A percentile compares a stretch with the other conserved stretches of the same genome.
Conservation (phyloP, 768 basidiomycete genomes). For the Tulasnella sp. region DNA sequence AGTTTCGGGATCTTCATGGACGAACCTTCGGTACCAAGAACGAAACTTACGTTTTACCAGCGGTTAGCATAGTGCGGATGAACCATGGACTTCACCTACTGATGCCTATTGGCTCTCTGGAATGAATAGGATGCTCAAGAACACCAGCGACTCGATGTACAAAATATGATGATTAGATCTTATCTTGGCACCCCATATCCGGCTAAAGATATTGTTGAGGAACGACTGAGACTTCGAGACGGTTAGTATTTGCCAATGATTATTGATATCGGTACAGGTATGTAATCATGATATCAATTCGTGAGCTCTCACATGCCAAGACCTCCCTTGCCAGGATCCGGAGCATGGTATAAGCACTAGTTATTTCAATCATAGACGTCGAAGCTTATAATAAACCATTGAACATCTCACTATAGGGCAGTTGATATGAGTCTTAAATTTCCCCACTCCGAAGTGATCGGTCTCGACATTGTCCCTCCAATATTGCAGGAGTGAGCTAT, state of each 20-base stretch:
- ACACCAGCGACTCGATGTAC: constrained; percentile 11
- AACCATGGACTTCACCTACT: too few relatives aligned
- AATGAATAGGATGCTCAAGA: constrained; percentile 10
- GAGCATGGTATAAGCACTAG: too few relatives aligned
- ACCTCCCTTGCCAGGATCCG: too few relatives aligned
- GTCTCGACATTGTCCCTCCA: constrained; percentile 9
- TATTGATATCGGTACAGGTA: constrained; percentile 13
- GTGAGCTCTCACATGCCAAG: too few relatives aligned
- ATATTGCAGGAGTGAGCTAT: too few relatives aligned
- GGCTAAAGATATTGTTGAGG: not conserved
- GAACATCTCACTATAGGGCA: too few relatives aligned
- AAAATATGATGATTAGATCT: not conserved
- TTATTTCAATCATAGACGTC: too few relatives aligned
- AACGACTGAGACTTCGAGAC: not conserved
- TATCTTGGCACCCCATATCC: constrained; percentile 8
- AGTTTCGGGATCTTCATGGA: constrained; percentile 10
- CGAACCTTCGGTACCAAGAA: constrained; percentile 10
- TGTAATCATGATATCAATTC: too few relatives aligned
- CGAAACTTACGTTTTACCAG: constrained; percentile 8
- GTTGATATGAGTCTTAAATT: constrained; percentile 3
- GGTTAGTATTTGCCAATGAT: constrained; percentile 4
- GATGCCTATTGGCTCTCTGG: too few relatives aligned
- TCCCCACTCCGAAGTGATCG: constrained; percentile 13
- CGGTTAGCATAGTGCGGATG: too few relatives aligned
- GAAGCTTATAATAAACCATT: too few relatives aligned